Conservation (phyloP, 106 monocot species). For the Dendrobium chrysotoxum region DNA sequence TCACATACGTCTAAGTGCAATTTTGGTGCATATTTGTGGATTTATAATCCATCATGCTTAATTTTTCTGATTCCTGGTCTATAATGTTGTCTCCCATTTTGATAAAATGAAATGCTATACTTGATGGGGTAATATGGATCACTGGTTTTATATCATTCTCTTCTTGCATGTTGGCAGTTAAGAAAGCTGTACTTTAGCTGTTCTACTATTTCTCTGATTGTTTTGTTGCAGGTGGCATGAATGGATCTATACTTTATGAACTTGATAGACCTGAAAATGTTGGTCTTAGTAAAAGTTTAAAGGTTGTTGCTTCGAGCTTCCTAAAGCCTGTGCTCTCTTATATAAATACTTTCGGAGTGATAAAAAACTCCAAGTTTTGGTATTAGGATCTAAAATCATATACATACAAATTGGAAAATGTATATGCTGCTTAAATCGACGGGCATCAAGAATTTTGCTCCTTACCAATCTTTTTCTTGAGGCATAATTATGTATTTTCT, state of each 20-base stretch:
- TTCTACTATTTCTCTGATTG: not conserved
- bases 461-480: not conserved
- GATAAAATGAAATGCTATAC: too few species aligned
- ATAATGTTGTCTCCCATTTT: slow-evolving; percentile 1
- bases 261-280: slow-evolving; percentile 95
- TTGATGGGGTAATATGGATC: too few species aligned
- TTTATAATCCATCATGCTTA: not conserved
- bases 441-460: not conserved
- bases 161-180: not conserved
- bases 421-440: not conserved
- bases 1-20: not conserved
- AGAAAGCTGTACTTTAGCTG: not conserved
- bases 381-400: not conserved
- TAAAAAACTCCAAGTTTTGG: not conserved
- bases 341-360: not conserved
- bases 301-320: slow-evolving; percentile 28
- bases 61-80: not conserved
- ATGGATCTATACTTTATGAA: slow-evolving; percentile 93
- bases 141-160: not conserved
- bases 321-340: not conserved
- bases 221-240: slow-evolving; percentile 85
- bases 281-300: slow-evolving; percentile 60
- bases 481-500: not conserved
- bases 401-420: not conserved
- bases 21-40: not conserved